These are phyloP conservation scores for Venustampulla echinocandica DNA, from an alignment of 495 filamentous ascomycete species.

Conservation along the genomic window DNA sequence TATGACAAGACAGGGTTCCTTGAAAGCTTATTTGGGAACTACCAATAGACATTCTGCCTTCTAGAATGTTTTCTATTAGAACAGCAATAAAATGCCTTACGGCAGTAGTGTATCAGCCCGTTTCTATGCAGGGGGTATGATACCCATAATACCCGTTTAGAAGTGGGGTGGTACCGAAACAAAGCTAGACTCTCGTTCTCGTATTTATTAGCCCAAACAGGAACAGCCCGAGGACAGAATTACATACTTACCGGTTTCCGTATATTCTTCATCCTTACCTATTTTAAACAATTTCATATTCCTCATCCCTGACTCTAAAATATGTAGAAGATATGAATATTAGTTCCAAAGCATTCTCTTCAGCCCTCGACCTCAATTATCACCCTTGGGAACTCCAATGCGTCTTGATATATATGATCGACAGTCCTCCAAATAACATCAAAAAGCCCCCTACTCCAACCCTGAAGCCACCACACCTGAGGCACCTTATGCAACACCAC, in stretches of 20 bases:
- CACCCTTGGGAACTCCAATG: constrained; percentile 23
- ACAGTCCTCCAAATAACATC: constrained; percentile 19
- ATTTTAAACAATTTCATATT: too few relatives aligned
- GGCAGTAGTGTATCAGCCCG: neutral
- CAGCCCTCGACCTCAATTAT: neutral
- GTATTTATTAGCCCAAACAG: neutral
- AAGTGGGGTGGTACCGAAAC: neutral
- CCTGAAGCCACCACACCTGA: constrained; percentile 31
- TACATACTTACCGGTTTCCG: too few relatives aligned
- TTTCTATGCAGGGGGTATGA: too few relatives aligned
- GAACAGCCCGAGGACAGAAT: too few relatives aligned
- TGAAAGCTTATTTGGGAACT: too few relatives aligned
- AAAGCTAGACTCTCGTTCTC: neutral
- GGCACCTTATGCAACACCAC: constrained; percentile 23
- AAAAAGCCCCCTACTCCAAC: constrained; percentile 23
- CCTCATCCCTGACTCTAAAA: too few relatives aligned
- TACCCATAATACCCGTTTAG: too few relatives aligned
- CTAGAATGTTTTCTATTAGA: neutral
- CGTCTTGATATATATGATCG: constrained; percentile 18
- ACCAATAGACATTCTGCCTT: too few relatives aligned
- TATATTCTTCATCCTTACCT: too few relatives aligned
- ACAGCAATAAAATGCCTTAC: neutral
- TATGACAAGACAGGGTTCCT: too few relatives aligned
- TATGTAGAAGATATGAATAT: too few relatives aligned
- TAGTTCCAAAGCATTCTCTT: too few relatives aligned